Percentiles rank a stretch among this genome's conserved stretches.
phyloP scores from a whole-genome alignment of 2,329 filamentous ascomycete genomes.

The Neonectria sp. region DNA sequence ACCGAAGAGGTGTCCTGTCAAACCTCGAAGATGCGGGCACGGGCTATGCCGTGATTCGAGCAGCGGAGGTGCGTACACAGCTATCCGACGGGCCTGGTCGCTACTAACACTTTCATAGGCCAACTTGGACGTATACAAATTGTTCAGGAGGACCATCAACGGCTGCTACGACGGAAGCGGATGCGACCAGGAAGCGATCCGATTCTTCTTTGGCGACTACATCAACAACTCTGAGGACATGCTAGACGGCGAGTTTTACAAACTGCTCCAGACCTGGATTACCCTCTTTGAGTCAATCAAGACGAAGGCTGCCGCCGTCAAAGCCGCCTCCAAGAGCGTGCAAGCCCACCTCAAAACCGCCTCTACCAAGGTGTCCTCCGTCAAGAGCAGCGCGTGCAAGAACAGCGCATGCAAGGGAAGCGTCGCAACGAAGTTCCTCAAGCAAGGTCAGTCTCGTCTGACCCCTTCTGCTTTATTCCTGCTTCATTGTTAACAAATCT shows the following conservation, averaged over 20 bases:
- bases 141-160: background rate
- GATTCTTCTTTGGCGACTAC: background rate
- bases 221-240: background rate
- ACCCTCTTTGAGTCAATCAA: conserved; percentile 28
- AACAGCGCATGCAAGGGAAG: conserved; percentile 34
- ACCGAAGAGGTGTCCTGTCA: background rate
- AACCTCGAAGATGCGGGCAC: background rate
- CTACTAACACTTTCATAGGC: background rate
- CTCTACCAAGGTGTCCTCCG: conserved; percentile 13
- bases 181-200: background rate
- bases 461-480: fast-evolving
- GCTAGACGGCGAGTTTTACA: conserved; percentile 18
- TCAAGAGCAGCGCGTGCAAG: conserved; percentile 25
- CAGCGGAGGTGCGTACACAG: background rate
- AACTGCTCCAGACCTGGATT: conserved; percentile 28
- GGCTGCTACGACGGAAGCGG: background rate
- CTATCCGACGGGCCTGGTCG: background rate
- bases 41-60: background rate
- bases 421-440: conserved; percentile 30
- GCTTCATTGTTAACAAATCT: background rate
- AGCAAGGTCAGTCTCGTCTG: conserved; percentile 11
- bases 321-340: conserved; percentile 9
- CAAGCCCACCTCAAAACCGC: conserved; percentile 25
- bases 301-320: conserved; percentile 30
- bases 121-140: background rate